Percentiles rank a stretch among this genome's conserved stretches.
These are phyloP conservation scores for Angophora floribunda DNA, from an alignment of 345 rosid genomes.

Conservation along the genomic window DNA sequence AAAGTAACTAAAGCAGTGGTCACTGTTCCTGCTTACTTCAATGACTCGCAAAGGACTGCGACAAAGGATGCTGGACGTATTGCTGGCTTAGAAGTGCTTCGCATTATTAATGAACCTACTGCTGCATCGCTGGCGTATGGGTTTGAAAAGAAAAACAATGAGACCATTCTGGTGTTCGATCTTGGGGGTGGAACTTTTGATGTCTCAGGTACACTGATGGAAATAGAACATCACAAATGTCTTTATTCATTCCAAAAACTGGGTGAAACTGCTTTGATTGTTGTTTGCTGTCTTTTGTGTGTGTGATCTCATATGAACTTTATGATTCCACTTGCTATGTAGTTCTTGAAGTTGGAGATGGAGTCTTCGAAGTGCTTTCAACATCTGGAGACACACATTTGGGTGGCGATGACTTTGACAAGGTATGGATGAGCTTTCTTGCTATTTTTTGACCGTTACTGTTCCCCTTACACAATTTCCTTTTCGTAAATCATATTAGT, in stretches of 20 bases:
- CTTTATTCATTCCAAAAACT: background rate
- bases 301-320: background rate
- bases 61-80: constrained; percentile 96
- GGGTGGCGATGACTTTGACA: constrained; percentile 99
- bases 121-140: constrained; percentile 98
- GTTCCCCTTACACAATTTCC: background rate
- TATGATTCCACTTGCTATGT: background rate
- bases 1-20: constrained; percentile 76
- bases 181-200: constrained; percentile 99
- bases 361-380: constrained; percentile 96
- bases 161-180: constrained; percentile 93
- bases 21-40: constrained; percentile 80
- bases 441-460: background rate
- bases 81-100: constrained; percentile 77
- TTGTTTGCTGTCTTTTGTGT: background rate
- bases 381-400: constrained; percentile 98
- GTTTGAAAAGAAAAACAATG: constrained; percentile 93
- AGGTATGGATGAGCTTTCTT: constrained; percentile 20
- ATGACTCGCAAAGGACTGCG: constrained; percentile 88
- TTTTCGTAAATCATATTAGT: background rate
- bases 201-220: constrained; percentile 63
- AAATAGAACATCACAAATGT: background rate
- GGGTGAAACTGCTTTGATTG: background rate
- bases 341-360: constrained; percentile 99
- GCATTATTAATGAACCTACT: constrained; percentile 95